Evolutionary conservation across 345 rosid species (phyloP), one percentile per base, ranked within the genome.

Genomic region (Salix koriyanagi): DNA sequence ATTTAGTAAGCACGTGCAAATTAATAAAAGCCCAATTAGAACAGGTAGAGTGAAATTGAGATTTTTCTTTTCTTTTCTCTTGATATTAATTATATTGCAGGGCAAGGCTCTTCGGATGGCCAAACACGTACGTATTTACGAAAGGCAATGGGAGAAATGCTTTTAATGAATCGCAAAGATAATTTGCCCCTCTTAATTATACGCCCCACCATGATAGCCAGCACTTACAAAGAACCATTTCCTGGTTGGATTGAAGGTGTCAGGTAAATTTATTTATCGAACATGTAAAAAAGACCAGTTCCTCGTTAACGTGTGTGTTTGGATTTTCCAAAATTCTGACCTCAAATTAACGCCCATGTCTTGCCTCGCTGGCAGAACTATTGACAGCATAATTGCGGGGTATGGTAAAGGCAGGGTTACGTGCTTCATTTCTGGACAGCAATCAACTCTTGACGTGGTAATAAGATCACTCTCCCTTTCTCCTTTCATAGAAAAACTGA

Each of bases 171-270:
- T 39, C 19, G 46, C 19, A 81, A 73, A 61, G 75, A 61, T 4
- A 28, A 76, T 26, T 15, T 77, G 16, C 67, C 84, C 2, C 4
- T 76, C 1, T 8, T 77, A 1, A 72, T 76, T 15, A 67, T 81
- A 4, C 77, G 80, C 6, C 84, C 84, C 3, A 72, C 77, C 37
- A 73, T 81, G 28, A 25, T 81, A 5, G 68, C 52, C 0, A 81
- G 83, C 39, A 81, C 83, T 36, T 28, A 15, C 8, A 34, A 32
- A 8, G 74, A 81, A 0, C 83, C 77, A 19, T 81, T 81, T 39
- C 80, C 80, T 13, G 83, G 80, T 12, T 81, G 77, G 83, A 72
- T 81, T 41, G 80, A 81, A 76, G 80, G 83, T 23, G 16, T 46
- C 8, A 67, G 83, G 83, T 80, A 75, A 18, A 50, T 66, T 50